These are phyloP conservation scores for Suillus americanus DNA, from an alignment of 768 basidiomycete genomes.

Conservation along the genomic window DNA sequence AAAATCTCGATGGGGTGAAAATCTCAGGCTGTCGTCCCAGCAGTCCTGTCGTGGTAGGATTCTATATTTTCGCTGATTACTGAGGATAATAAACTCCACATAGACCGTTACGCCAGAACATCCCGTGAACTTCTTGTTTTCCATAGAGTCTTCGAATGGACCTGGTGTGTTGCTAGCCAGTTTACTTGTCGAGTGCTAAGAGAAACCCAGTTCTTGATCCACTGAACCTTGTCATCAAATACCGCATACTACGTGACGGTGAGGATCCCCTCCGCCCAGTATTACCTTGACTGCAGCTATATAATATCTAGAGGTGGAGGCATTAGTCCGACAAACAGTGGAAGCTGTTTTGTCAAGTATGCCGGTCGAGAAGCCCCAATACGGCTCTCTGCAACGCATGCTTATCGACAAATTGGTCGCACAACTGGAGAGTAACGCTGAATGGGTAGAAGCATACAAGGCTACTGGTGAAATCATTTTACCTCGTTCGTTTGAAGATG, in stretches of 20 bases:
- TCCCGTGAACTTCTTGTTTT: slow-evolving; percentile 80
- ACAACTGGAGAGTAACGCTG: slow-evolving; percentile 58
- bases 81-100: slow-evolving; percentile 2
- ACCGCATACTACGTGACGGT: slow-evolving; percentile 86
- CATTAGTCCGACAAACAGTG: slow-evolving; percentile 53
- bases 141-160: slow-evolving; percentile 62
- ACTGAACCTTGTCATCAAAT: slow-evolving; percentile 63
- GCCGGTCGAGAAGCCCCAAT: slow-evolving; percentile 33
- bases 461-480: slow-evolving; percentile 70
- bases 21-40: slow-evolving; percentile 50
- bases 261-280: slow-evolving; percentile 7
- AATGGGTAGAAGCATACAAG: slow-evolving; percentile 70
- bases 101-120: slow-evolving; percentile 78
- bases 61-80: slow-evolving; percentile 3
- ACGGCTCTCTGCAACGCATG: slow-evolving; percentile 26
- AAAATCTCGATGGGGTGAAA: slow-evolving; percentile 47
- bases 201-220: slow-evolving; percentile 54
- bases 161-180: slow-evolving; percentile 43
- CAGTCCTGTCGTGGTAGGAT: slow-evolving; percentile 46
- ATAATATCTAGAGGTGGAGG: slow-evolving; percentile 59
- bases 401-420: slow-evolving; percentile 52
- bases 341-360: slow-evolving; percentile 39
- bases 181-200: slow-evolving; percentile 13
- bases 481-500: slow-evolving; percentile 38
- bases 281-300: slow-evolving; percentile 9